Evolutionary conservation across 805 yeast genomes (phyloP), one percentile per base, ranked within the genome.

Genomic region (Candida vaughaniae): DNA sequence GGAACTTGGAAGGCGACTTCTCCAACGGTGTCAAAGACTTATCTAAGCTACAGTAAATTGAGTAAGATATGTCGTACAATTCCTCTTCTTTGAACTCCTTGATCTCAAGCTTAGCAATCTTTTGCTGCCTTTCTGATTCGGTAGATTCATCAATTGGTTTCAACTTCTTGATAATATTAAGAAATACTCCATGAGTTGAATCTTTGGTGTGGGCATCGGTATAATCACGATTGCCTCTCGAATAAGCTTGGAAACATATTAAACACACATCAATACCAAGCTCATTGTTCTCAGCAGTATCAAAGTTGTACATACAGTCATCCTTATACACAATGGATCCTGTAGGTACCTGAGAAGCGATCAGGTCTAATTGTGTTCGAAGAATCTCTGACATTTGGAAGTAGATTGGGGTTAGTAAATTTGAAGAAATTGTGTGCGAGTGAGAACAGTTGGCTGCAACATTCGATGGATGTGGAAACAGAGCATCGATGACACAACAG

Each of bases 271-370:
- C 90, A 12, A 91, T 56, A 0, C 95, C 95, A 5, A 55, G 36
- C 4, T 41, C 47, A 8, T 62, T 62, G 35, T 71, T 62, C 35
- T 65, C 73, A 25, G 86, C 76, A 0, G 86, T 78, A 43, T 81
- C 91, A 53, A 84, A 91, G 36, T 90, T 83, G 61, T 77, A 91
- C 65, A 85, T 84, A 55, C 97, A 90, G 47, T 89, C 96, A 63
- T 91, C 97, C 54, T 87, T 90, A 52, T 78, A 81, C 3, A 45
- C 46, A 15, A 15, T 14, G 5, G 46, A 26, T 3, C 43, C 43
- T 8, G 30, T 16, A 16, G 38, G 29, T 10, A 35, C 25, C 14
- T 10, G n/a, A n/a, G n/a, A n/a, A n/a, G n/a, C n/a, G n/a, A n/a
- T n/a, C n/a, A n/a, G n/a, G n/a, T n/a, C n/a, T n/a, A n/a, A n/a